Evolutionary conservation across 2,329 filamentous ascomycete species (phyloP), one percentile per base, ranked within the genome.

Genomic region (Aureobasidium sp.): DNA sequence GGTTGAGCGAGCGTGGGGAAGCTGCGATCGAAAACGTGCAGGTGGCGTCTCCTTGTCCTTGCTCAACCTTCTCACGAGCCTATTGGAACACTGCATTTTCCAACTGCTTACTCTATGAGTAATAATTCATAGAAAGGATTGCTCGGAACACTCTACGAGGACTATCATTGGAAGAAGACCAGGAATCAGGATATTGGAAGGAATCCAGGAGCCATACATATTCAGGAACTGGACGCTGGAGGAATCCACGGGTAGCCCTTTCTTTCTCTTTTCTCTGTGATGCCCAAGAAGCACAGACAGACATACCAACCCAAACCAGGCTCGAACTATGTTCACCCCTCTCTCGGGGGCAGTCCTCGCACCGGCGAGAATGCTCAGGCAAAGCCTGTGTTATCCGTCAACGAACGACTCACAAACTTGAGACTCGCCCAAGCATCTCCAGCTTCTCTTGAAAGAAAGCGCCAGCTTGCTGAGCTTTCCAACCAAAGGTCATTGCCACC

Each of bases 251-350:
- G 16, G 14, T 16, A 54, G 32, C 36, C 14, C 27, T 42, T 32
- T 54, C 34, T 29, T 51, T 25, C 36, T 11, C 21, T 34, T 21
- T 55, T 21, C 37, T 48, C 42, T 53, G 59, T 49, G 8, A 80
- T 80, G 78, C 78, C 78, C 66, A 80, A 79, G 72, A 79, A 79
- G 68, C 74, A 76, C 64, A 70, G 71, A 16, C 74, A 72, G 70
- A 72, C 62, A 75, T 77, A 65, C 73, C 73, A 59, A 71, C 74
- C 63, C 68, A 76, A 67, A 74, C 74, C 37, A 58, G 66, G 67
- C 44, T 60, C 63, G 25, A 69, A 67, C 66, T 74, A 75, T 63
- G 72, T 74, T 14, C 73, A 76, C 64, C 70, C 72, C 2, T 73
- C 71, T 64, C 69, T 72, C 30, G 66, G 68, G 21, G 66, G 69